A percentile compares a stretch with the other conserved stretches of the same genome.
These are phyloP conservation scores for Rosellinia necatrix DNA, from an alignment of 2,329 filamentous ascomycete genomes.

Conservation along the genomic window DNA sequence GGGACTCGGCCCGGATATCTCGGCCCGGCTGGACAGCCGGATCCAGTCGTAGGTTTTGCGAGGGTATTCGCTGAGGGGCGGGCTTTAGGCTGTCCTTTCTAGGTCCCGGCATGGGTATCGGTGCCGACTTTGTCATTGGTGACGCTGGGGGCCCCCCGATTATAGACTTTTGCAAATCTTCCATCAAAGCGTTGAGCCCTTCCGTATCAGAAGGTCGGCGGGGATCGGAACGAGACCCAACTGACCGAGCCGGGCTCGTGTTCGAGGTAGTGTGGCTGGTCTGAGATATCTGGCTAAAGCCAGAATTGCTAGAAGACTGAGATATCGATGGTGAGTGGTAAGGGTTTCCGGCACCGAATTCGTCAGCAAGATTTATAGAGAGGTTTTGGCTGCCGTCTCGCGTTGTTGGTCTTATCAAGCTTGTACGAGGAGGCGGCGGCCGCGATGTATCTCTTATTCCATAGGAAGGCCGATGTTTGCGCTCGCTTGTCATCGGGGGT, in stretches of 20 bases:
- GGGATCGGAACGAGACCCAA: slow-evolving; percentile 40
- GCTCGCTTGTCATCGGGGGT: slow-evolving; percentile 33
- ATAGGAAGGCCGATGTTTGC: slow-evolving; percentile 48
- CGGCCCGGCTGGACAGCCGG: slow-evolving; percentile 35
- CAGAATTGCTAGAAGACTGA: slow-evolving; percentile 67
- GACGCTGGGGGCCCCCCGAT: slow-evolving; percentile 44
- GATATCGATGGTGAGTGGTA: slow-evolving; percentile 69
- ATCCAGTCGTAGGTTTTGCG: slow-evolving; percentile 38
- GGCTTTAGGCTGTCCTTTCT: slow-evolving; percentile 11
- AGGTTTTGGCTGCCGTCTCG: slow-evolving; percentile 46
- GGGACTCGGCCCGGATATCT: slow-evolving; percentile 27
- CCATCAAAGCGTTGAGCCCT: slow-evolving; percentile 54
- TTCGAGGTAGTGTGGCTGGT: slow-evolving; percentile 64
- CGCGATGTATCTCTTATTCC: slow-evolving; percentile 55
- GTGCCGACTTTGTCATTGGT: slow-evolving; percentile 32
- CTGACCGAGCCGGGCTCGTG: slow-evolving; percentile 59
- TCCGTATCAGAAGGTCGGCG: slow-evolving; percentile 48
- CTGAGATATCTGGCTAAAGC: slow-evolving; percentile 54
- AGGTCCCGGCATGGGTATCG: slow-evolving; percentile 29
- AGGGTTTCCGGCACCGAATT: slow-evolving; percentile 65
- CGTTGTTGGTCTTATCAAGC: slow-evolving; percentile 49
- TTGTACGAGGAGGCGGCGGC: slow-evolving; percentile 57
- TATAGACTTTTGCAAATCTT: slow-evolving; percentile 60
- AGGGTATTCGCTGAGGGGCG: slow-evolving; percentile 18
- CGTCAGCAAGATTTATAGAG: slow-evolving; percentile 59